These are phyloP conservation scores for Solanum acaule DNA, from an alignment of 257 asterid genomes.

Conservation along the genomic window DNA sequence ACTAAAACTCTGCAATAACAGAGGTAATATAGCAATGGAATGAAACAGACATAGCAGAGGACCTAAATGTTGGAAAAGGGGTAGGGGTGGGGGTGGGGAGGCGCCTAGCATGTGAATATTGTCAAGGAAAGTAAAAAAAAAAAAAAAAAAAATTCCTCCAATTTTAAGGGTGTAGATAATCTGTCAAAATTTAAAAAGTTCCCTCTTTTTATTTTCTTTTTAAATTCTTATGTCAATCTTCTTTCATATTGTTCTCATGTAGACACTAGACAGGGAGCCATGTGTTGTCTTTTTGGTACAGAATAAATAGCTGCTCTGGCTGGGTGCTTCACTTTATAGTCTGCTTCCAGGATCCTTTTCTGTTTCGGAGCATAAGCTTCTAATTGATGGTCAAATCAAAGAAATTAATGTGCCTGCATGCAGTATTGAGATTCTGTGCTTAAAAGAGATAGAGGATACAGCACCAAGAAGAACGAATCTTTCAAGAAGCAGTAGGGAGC, in stretches of 20 bases:
- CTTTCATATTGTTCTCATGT: background rate
- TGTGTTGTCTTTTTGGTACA: background rate
- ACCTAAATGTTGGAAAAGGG: background rate
- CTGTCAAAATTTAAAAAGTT: background rate
- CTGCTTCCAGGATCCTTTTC: background rate
- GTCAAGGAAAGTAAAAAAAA: background rate
- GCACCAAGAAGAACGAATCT: conserved; percentile 9
- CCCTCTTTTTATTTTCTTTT: background rate
- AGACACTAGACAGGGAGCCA: background rate
- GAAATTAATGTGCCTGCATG: conserved; percentile 14
- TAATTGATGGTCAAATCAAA: conserved; percentile 2
- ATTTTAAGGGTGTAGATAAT: background rate
- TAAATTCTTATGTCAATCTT: background rate
- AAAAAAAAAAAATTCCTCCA: background rate
- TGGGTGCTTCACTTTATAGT: background rate
- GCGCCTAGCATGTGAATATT: background rate
- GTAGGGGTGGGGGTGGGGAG: background rate
- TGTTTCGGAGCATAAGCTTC: background rate
- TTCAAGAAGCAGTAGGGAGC: background rate
- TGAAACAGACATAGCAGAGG: background rate
- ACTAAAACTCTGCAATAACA: background rate
- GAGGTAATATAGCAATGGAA: background rate
- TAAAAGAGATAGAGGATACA: conserved; percentile 41
- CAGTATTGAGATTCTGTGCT: conserved; percentile 80
- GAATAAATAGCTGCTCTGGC: background rate